These are phyloP conservation scores for Pseudogymnoascus sp. DNA, from an alignment of 2,329 filamentous ascomycete genomes.

Conservation along the genomic window DNA sequence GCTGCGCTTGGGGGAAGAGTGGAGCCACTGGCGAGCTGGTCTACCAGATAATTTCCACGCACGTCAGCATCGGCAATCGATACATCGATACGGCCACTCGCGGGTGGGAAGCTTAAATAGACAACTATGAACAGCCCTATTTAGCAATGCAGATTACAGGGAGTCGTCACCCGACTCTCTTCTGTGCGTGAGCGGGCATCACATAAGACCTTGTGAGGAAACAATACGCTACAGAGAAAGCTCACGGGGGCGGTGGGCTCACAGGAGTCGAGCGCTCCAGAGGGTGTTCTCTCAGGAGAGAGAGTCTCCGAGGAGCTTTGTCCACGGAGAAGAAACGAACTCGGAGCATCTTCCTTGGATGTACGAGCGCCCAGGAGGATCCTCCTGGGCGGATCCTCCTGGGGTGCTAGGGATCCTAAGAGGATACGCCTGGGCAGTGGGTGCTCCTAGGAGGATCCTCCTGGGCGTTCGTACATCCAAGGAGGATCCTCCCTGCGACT, in stretches of 20 bases:
- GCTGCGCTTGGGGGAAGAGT: not conserved
- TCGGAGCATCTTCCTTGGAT: too few species aligned
- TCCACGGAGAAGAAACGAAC: too few species aligned
- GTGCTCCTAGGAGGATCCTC: not conserved
- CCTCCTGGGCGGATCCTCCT: not conserved
- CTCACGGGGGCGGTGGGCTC: too few species aligned
- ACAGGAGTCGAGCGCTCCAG: too few species aligned
- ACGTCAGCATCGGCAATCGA: not conserved
- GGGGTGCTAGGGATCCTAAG: not conserved
- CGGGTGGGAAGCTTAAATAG: not conserved
- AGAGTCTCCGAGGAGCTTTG: too few species aligned
- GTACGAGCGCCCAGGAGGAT: not conserved
- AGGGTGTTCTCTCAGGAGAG: too few species aligned
- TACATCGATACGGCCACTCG: not conserved
- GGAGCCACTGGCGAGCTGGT: not conserved
- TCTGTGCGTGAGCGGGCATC: too few species aligned
- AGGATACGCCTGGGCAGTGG: not conserved
- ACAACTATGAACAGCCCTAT: not conserved
- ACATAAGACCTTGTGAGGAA: too few species aligned
- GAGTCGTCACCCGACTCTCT: too few species aligned
- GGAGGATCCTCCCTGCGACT: not conserved
- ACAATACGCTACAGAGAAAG: too few species aligned
- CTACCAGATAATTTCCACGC: not conserved
- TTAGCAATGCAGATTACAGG: not conserved
- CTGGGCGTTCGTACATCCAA: not conserved